Base-by-base conservation (phyloP, 495 filamentous ascomycete species). In the Cladorrhinum samala region DNA sequence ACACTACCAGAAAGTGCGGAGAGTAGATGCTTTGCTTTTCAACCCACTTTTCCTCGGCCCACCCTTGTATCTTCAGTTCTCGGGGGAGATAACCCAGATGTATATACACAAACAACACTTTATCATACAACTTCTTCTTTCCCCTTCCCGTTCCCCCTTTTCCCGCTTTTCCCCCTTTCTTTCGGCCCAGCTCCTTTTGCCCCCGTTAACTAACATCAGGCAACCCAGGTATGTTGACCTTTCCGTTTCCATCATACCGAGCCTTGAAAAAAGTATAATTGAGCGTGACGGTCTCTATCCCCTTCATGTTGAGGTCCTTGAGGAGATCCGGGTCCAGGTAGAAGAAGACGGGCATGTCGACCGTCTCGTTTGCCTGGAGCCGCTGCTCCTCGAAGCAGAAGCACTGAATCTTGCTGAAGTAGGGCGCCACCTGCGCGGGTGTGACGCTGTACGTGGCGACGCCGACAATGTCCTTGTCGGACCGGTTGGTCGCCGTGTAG, bases 321-420 rank as follows among this genome's bases (percentile, higher is more conserved):
- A 89, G 75, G 72, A 97, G 87, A 58, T 96, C 94, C 5, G 94
- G 94, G 66, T 99, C 94, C 61, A 99, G 87, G 69, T 95, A 99
- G 66, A 99, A 99, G 74, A 99, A 97, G 5, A 99, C 94, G 2
- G 94, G 94, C 94, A 99, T 99, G 74, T 99, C 94, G 48, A 99
- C 94, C 33, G 90, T 90, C 75, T 99, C 94, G 21, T 92, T 90
- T 19, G 91, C 92, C 67, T 91, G 92, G 47, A 98, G 72, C 57
- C 94, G 82, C 78, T 98, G 74, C 68, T 77, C 91, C 77, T 99
- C 94, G 65, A 99, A 99, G 68, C 94, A 99, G 71, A 99, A 99
- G 62, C 94, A 99, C 72, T 99, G 94, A 48, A 99, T 99, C 79
- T 99, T 99, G 78, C 86, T 90, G 69, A 99, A 99, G 65, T 99